Conservation (phyloP, 2,329 filamentous ascomycete species). For the Fusarium sp. region DNA sequence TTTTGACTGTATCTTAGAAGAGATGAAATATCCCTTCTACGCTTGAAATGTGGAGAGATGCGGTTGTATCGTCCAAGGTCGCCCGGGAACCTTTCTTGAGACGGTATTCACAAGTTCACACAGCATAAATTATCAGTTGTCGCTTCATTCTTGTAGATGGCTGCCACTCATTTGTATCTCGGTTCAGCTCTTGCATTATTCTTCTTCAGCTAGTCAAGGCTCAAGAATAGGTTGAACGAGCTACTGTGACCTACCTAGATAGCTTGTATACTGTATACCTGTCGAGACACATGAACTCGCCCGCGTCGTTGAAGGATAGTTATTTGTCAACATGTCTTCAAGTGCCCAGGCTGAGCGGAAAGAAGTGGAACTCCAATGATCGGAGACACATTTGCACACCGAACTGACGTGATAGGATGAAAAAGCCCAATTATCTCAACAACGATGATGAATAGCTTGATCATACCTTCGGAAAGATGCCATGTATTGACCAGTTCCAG, state of each 20-base stretch:
- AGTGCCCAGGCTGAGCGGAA: not conserved
- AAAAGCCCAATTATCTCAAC: not conserved
- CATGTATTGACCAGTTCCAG: not conserved
- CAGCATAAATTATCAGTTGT: no score
- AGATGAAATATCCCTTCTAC: not conserved
- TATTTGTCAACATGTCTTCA: not conserved
- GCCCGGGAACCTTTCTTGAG: no score
- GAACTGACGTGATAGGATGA: not conserved
- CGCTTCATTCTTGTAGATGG: no score
- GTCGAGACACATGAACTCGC: not conserved
- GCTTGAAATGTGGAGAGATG: not conserved
- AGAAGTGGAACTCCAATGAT: not conserved
- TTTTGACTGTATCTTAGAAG: not conserved
- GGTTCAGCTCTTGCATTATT: not conserved
- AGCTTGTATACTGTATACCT: not conserved
- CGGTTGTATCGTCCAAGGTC: no score
- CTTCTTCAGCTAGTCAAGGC: not conserved
- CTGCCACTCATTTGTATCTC: not conserved
- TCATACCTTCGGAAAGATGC: not conserved
- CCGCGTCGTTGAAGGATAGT: not conserved
- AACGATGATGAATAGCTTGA: not conserved
- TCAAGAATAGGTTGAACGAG: not conserved
- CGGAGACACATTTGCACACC: not conserved
- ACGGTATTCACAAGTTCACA: no score
- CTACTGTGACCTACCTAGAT: not conserved